Evolutionary conservation across 305 asterid genomes (phyloP), one percentile per base, ranked within the genome.

Genomic region (Caryopteris hybrid): DNA sequence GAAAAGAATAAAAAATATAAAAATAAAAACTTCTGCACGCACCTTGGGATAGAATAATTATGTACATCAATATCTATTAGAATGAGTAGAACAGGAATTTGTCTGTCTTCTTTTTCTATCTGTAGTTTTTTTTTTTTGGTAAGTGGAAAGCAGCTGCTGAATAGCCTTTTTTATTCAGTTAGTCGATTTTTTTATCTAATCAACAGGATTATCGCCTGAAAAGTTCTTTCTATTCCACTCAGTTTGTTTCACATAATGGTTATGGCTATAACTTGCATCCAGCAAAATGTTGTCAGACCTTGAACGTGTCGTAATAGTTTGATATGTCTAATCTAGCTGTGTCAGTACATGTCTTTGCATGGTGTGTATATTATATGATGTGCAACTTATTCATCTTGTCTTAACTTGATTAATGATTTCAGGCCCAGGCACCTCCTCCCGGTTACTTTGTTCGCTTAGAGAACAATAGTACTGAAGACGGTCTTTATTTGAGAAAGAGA

Each of bases 361-460:
- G 69, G 66, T 61, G 45, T 58, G 23, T 41, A 47, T 54, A 47
- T 55, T 29, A 27, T 45, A 33, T 53, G 66, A 22, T 54, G 63
- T 56, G 43, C 56, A 36, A 29, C 55, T 14, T 48, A 38, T 58
- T 25, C 45, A 22, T 65, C 50, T 23, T 57, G 59, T 10, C 72
- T 73, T 25, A 42, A 22, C 57, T 68, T n/a, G 60, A 34, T 67
- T 69, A 50, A 71, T 71, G 60, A 64, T 73, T 45, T 68, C 78
- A 87, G 94, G 92, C 89, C 64, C 87, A 81, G 84, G 89, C 85
- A 64, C 88, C 94, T 80, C 86, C 92, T 78, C 88, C 91, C 74
- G 84, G 87, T 79, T 78, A 83, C 86, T 83, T 84, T 79, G 81
- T 78, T 58, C 83, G 68, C 68, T 80, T 84, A 86, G 89, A 84